A percentile compares a stretch with the other conserved stretches of the same genome.
phyloP scores from a whole-genome alignment of 805 yeast genomes.

The Cyberlindnera suaveolens region DNA sequence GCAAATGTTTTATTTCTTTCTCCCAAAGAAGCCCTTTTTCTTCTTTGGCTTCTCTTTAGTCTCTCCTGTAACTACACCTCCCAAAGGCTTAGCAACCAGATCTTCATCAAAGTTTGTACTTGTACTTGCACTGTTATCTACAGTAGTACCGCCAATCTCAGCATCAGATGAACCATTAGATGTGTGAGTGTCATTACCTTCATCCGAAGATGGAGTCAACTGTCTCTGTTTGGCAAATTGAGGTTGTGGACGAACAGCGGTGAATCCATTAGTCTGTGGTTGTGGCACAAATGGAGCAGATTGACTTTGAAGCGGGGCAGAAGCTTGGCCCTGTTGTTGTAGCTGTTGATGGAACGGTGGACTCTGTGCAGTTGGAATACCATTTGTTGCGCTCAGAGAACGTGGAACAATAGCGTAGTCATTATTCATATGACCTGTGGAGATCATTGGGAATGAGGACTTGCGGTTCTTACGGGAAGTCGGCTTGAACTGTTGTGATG shows the following conservation, averaged over 20 bases:
- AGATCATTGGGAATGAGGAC: conserved; percentile 27
- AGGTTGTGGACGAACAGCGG: conserved; percentile 4
- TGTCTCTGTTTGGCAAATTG: background rate
- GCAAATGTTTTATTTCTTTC: conserved; percentile 1
- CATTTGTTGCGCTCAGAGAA: conserved; percentile 4
- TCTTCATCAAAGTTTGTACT: conserved; percentile 5
- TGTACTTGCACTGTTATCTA: conserved; percentile 6
- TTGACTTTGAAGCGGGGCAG: conserved; percentile 1
- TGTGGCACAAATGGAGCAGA: background rate
- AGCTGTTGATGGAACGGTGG: background rate
- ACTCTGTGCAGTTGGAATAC: background rate
- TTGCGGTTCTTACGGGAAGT: conserved; percentile 42
- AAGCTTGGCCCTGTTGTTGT: background rate
- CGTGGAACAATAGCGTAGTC: conserved; percentile 4
- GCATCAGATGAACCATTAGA: background rate
- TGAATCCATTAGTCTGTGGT: background rate
- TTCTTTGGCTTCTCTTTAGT: conserved; percentile 12
- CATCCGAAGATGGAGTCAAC: conserved; percentile 5
- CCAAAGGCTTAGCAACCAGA: conserved; percentile 8
- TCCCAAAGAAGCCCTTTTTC: conserved; percentile 17
- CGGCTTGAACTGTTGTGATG: conserved; percentile 23
- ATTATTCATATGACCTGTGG: conserved; percentile 2
- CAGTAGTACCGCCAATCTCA: background rate
- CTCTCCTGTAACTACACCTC: conserved; percentile 2
- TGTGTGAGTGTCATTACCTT: background rate